Evolutionary conservation across 495 filamentous ascomycete genomes (phyloP).

Genomic region (Polyplosphaeria fusca): DNA sequence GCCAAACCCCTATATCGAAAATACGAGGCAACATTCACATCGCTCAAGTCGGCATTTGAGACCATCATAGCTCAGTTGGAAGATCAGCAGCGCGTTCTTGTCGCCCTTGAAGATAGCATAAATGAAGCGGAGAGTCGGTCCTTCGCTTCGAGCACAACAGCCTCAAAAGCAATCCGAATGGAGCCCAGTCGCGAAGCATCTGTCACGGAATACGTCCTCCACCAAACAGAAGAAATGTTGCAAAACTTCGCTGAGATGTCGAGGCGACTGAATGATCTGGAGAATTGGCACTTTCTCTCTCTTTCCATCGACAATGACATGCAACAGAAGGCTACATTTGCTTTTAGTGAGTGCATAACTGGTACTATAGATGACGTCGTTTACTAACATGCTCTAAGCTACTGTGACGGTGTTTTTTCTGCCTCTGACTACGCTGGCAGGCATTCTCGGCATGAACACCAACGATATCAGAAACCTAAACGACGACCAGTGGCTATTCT

Average conservation of each 20-base stretch:
- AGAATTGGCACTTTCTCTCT: slow-evolving; percentile 15
- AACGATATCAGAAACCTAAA: slow-evolving; percentile 22
- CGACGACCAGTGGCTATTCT: slow-evolving; percentile 20
- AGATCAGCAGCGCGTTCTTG: slow-evolving; percentile 16
- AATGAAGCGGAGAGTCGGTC: slow-evolving; percentile 13
- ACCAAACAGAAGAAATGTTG: slow-evolving; percentile 17
- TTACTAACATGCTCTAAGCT: too few species aligned
- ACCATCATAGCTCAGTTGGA: slow-evolving; percentile 8
- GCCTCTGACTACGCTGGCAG: slow-evolving; percentile 41
- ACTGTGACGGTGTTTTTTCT: slow-evolving; percentile 45
- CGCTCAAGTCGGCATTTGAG: slow-evolving; percentile 8
- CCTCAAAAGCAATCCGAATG: background rate
- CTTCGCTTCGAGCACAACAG: background rate
- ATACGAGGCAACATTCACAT: slow-evolving; percentile 5
- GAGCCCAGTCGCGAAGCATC: slow-evolving; percentile 1
- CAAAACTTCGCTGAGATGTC: slow-evolving; percentile 13
- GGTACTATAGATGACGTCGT: too few species aligned
- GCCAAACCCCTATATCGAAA: slow-evolving; percentile 5
- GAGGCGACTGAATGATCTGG: slow-evolving; percentile 5
- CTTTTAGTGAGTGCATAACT: slow-evolving; percentile 30
- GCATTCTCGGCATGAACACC: slow-evolving; percentile 40
- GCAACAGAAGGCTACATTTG: slow-evolving; percentile 36
- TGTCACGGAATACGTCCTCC: background rate
- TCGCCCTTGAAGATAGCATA: slow-evolving; percentile 14
- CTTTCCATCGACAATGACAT: slow-evolving; percentile 26